Evolutionary conservation across 805 yeast genomes (phyloP), one percentile per base, ranked within the genome.

Genomic region (Myxozyma kluyveri): DNA sequence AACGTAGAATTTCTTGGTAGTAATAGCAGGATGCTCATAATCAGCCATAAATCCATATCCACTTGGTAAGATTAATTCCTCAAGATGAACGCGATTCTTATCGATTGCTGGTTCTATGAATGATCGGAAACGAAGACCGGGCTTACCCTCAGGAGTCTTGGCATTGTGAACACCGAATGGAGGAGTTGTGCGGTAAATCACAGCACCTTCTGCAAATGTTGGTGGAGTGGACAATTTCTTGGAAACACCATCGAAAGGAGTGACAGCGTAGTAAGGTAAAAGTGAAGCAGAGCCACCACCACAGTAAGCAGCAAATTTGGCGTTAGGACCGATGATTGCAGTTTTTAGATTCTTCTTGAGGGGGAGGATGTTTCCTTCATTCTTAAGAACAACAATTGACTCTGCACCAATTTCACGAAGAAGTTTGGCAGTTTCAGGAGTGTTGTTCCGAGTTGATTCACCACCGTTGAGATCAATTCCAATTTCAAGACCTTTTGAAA

Each of bases 301-400:
- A 18, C 32, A 47, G 22, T 18, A 38, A 2, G 45, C 26, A 5
- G 54, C 46, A 17, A 47, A 6, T 19, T 38, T 47, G 14, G 52
- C 54, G 19, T 50, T 50, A 35, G 84, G 83, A 2, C 86, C 86
- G 60, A 82, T 76, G n/a, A 82, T 75, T 1, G 80, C 78, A 31
- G 74, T 69, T 5, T 26, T 70, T 41, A 72, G 72, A 5, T 60
- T 52, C 54, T 70, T 74, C 33, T 69, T 61, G 45, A 82, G 69
- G 1, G 86, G 86, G 50, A 79, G 66, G 3, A 76, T 53, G 26
- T 61, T 56, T 36, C 66, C 57, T n/a, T 79, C 80, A 62, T 81
- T 81, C 63, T 80, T 80, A 65, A 82, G 72, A 49, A 82, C 65
- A 6, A 81, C 85, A 45, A 78, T 72, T 1, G 81, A 67, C 47